phyloP scores from a whole-genome alignment of 306 rosid genomes.

The Macrotyloma uniflorum region DNA sequence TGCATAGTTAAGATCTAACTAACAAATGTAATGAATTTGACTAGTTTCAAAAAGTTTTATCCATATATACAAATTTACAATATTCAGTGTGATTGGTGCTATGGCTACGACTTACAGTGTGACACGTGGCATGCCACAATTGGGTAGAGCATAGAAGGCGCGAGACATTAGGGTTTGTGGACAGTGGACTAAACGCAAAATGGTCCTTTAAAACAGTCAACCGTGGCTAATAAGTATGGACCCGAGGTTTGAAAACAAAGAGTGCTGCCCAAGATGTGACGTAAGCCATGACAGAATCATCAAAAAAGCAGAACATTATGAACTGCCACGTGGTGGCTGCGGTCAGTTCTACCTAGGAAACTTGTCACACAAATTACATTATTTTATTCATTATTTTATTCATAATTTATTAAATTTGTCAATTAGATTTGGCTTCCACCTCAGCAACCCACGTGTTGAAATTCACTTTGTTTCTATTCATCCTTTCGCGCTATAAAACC shows the following conservation, averaged over 20 bases:
- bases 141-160: background rate
- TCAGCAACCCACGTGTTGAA: constrained; percentile 51
- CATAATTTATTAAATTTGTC: background rate
- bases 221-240: background rate
- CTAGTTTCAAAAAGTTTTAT: too few species aligned
- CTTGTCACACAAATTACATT: background rate
- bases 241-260: constrained; percentile 21
- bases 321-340: constrained; percentile 47
- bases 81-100: too few species aligned
- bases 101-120: background rate
- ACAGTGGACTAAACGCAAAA: background rate
- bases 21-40: too few species aligned
- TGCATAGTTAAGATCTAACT: too few species aligned
- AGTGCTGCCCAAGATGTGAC: constrained; percentile 35
- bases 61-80: too few species aligned
- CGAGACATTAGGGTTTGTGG: background rate
- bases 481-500: constrained; percentile 30
- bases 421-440: constrained; percentile 20
- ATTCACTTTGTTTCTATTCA: background rate
- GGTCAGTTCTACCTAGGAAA: constrained; percentile 14
- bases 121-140: background rate
- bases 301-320: background rate
- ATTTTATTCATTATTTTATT: background rate
- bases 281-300: constrained; percentile 71
- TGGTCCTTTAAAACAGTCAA: constrained; percentile 37